phyloP scores from a whole-genome alignment of 768 basidiomycete species.

The Podaxis mareebaensis region DNA sequence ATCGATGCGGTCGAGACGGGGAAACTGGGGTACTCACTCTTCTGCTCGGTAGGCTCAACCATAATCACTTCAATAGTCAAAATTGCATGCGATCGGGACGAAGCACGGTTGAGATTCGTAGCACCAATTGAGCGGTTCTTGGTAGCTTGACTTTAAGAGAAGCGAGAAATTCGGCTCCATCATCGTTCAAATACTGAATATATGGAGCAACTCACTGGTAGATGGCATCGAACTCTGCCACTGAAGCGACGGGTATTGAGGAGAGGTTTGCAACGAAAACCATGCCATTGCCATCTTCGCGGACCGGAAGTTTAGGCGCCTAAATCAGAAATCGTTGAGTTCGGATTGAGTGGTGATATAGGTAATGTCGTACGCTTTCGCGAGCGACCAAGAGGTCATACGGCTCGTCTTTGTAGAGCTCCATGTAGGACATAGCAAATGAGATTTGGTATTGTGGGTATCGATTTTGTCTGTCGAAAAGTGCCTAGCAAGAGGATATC shows the following conservation, averaged over 20 bases:
- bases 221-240: conserved; percentile 45
- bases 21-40: conserved; percentile 39
- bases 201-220: conserved; percentile 39
- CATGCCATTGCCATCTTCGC: conserved; percentile 52
- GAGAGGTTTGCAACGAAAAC: conserved; percentile 57
- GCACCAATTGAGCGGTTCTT: conserved; percentile 82
- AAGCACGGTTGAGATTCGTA: conserved; percentile 81
- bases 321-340: conserved; percentile 20
- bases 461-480: conserved; percentile 52
- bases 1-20: background rate
- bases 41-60: conserved; percentile 51
- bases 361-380: conserved; percentile 51
- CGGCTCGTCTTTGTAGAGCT: conserved; percentile 90
- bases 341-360: background rate
- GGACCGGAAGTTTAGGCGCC: conserved; percentile 55
- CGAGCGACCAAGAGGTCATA: conserved; percentile 81
- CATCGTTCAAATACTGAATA: background rate
- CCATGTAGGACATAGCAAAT: conserved; percentile 74
- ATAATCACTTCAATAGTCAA: conserved; percentile 72
- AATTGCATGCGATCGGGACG: conserved; percentile 88
- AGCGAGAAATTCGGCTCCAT: conserved; percentile 3
- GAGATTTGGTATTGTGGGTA: conserved; percentile 44
- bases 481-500: conserved; percentile 38
- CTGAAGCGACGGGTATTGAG: conserved; percentile 37
- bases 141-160: conserved; percentile 56